Conservation (phyloP, 177 flowering plant species). For the Vitis hybrid region DNA sequence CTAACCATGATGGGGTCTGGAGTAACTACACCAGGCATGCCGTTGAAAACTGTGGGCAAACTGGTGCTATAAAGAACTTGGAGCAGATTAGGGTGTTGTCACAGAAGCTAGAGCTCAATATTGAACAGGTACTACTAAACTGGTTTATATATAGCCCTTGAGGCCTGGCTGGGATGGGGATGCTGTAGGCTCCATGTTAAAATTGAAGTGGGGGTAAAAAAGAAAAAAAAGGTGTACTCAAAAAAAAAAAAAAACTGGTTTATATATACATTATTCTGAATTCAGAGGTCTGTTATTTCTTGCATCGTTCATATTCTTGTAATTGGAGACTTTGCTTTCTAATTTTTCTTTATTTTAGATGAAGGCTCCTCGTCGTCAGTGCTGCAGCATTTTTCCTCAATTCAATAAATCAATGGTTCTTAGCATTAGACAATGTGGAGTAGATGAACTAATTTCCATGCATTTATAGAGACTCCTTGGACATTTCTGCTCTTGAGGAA, state of each 20-base stretch:
- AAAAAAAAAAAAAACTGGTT: too few relatives aligned
- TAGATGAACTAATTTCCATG: conserved; percentile 64
- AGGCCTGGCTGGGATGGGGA: conserved; percentile 1
- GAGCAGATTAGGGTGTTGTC: conserved; percentile 48
- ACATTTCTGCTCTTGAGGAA: conserved; percentile 2
- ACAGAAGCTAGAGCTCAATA: conserved; percentile 36
- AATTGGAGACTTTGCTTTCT: not conserved
- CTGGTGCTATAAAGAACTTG: conserved; percentile 28
- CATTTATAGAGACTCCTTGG: conserved; percentile 15
- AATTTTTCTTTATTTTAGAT: conserved; percentile 27
- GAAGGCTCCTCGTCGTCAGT: conserved; percentile 67
- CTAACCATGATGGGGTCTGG: conserved; percentile 28
- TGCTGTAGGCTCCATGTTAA: too few relatives aligned
- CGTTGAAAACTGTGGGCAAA: conserved; percentile 36
- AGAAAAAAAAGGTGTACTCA: too few relatives aligned
- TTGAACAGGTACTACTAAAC: conserved; percentile 47
- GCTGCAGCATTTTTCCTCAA: conserved; percentile 52
- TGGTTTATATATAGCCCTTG: not conserved
- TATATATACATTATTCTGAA: not conserved
- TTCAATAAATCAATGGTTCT: conserved; percentile 40
- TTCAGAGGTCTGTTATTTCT: not conserved
- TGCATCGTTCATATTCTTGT: not conserved
- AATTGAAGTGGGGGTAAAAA: too few relatives aligned
- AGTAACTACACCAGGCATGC: conserved; percentile 48
- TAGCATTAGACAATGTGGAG: conserved; percentile 51